Evolutionary conservation across 176 grass and related monocot genomes (phyloP).

Genomic region (Otatea glauca): DNA sequence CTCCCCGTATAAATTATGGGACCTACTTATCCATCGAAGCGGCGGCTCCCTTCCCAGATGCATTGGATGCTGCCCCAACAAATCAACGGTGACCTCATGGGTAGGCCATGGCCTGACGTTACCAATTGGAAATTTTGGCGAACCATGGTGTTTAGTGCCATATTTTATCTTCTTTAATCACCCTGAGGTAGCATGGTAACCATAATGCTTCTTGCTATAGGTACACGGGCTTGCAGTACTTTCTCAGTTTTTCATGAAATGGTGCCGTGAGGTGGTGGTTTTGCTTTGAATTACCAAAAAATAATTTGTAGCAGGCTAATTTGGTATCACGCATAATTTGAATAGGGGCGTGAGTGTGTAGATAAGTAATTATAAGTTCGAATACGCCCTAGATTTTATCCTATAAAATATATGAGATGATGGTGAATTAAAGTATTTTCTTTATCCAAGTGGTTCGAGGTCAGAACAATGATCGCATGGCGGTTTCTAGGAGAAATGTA

Average conservation of each 20-base stretch:
- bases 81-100: slow-evolving; percentile 26
- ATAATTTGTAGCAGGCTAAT: background rate
- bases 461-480: accelerated
- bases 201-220: slow-evolving; percentile 14
- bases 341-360: background rate
- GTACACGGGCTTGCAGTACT: background rate
- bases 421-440: background rate
- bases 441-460: background rate
- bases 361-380: background rate
- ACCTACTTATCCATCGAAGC: background rate
- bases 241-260: background rate
- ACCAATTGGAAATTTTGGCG: slow-evolving; percentile 10
- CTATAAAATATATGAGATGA: background rate
- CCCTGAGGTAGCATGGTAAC: slow-evolving; percentile 4
- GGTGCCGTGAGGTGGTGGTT: background rate
- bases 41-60: background rate
- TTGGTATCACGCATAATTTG: background rate
- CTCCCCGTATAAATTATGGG: slow-evolving; percentile 5
- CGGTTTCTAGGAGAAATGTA: background rate
- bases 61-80: slow-evolving; percentile 33
- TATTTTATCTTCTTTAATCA: slow-evolving; percentile 24
- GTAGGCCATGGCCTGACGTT: slow-evolving; percentile 40
- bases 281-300: background rate
- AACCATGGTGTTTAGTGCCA: background rate
- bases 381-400: background rate